Evolutionary conservation across 148 eudicot genomes (phyloP).

Genomic region (Amaranthus hypochondriacus): DNA sequence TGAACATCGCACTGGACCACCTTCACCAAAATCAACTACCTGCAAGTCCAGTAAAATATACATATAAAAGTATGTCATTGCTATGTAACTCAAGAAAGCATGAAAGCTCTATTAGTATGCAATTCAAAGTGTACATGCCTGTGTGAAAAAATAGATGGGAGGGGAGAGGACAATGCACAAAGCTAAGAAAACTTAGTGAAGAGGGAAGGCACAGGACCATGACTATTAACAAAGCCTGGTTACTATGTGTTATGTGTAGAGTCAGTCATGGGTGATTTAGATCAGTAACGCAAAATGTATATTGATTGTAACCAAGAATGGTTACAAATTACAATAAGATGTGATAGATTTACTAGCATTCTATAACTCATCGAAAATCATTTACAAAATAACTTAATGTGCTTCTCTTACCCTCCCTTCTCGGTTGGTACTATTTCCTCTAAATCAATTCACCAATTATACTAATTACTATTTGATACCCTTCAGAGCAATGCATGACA

Average conservation of each 20-base stretch:
- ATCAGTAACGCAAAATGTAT: too few species aligned
- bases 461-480: too few species aligned
- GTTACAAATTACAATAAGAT: too few species aligned
- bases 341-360: too few species aligned
- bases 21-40: constrained; percentile 94
- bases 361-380: too few species aligned
- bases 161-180: not conserved
- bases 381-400: too few species aligned
- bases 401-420: too few species aligned
- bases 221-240: not conserved
- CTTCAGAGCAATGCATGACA: too few species aligned
- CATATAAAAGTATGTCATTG: not conserved
- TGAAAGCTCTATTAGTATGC: not conserved
- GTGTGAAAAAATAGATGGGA: not conserved
- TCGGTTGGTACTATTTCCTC: too few species aligned
- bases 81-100: not conserved
- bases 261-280: too few species aligned
- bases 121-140: not conserved
- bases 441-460: too few species aligned
- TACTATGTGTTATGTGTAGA: not conserved
- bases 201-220: not conserved
- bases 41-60: constrained; percentile 23
- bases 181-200: not conserved
- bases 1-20: constrained; percentile 95
- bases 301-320: too few species aligned